Percentiles rank a stretch among this genome's conserved stretches.
These are phyloP conservation scores for Coniochaeta prunicola DNA, from an alignment of 2,329 filamentous ascomycete genomes.

Conservation along the genomic window DNA sequence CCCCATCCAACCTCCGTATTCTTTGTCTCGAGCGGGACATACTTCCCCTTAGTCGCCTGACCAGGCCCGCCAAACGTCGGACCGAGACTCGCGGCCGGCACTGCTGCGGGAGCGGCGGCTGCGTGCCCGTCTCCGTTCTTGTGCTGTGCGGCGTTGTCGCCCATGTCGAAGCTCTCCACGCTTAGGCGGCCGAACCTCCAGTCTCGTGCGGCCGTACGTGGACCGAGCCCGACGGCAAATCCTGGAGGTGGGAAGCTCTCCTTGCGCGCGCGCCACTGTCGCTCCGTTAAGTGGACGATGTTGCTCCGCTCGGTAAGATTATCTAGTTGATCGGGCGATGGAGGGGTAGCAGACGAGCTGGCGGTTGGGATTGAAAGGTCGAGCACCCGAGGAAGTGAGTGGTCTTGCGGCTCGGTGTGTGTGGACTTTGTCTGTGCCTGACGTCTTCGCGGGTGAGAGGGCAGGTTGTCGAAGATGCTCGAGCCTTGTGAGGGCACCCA, in stretches of 20 bases:
- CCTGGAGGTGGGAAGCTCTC: slow-evolving; percentile 35
- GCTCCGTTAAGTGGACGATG: slow-evolving; percentile 29
- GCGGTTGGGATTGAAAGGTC: neutral
- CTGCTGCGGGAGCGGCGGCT: slow-evolving; percentile 5
- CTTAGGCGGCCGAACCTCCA: slow-evolving; percentile 76
- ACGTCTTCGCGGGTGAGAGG: slow-evolving; percentile 34
- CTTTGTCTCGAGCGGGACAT: slow-evolving; percentile 61
- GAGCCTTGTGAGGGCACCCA: slow-evolving; percentile 44
- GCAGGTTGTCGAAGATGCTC: slow-evolving; percentile 49
- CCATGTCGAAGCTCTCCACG: slow-evolving; percentile 74
- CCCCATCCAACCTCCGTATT: slow-evolving; percentile 84
- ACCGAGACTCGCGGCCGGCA: slow-evolving; percentile 33
- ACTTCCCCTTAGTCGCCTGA: slow-evolving; percentile 75
- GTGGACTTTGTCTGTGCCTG: neutral
- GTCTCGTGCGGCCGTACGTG: slow-evolving; percentile 50
- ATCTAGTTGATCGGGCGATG: neutral
- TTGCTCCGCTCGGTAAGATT: slow-evolving; percentile 15
- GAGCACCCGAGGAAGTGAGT: neutral
- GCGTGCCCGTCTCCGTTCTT: slow-evolving; percentile 10
- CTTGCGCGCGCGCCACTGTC: slow-evolving; percentile 31
- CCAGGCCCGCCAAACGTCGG: slow-evolving; percentile 53
- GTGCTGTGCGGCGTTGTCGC: slow-evolving; percentile 11
- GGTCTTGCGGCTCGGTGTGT: slow-evolving; percentile 5
- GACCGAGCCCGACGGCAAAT: slow-evolving; percentile 35
- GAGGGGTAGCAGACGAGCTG: neutral